Evolutionary conservation across 2,329 filamentous ascomycete species (phyloP), one percentile per base, ranked within the genome.

Genomic region (Cytospora chrysosperma): DNA sequence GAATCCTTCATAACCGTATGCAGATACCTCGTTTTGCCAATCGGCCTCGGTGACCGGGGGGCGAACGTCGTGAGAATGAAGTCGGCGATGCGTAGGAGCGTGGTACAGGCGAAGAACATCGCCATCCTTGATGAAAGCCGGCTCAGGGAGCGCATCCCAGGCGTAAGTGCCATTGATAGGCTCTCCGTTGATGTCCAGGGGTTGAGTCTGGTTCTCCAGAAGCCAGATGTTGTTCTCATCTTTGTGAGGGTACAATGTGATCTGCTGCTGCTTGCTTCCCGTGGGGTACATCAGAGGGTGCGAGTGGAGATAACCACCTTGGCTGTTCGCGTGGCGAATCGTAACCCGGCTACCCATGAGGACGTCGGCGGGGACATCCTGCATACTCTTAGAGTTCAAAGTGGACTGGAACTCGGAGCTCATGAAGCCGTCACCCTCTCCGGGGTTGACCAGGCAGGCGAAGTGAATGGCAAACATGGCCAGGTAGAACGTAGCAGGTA

Each of bases 381-480:
- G 89, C 95, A 99, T 99, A 59, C 86, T 88, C 82, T 98, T 99
- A 72, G 88, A 93, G 80, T 98, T 99, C 69, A 99, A 82, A 2
- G 95, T 98, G 34, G 95, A 91, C 79, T 99, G 95, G 82, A 99
- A 99, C 74, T 99, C 95, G 61, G 94, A 97, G 74, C 93, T 97
- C 95, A 99, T 99, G 82, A 99, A 99, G 61, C 95, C 95, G 76
- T 99, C 95, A 61, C 95, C 95, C 59, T 99, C 95, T 65, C 95
- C 95, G 30, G 95, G 95, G 78, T 99, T 99, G 65, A 89, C 86
- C 50, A 99, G 85, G 81, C 92, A 96, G 69, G 93, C 70, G 78
- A 99, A 99, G 81, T 99, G 95, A 71, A 99, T 96, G 59, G 87
- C 93, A 73, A 99, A 99, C 91, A 98, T 97, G 72, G 86, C 89